Conservation (phyloP, 1,139 yeast species). For the Saccharomycopsis hybrid region DNA sequence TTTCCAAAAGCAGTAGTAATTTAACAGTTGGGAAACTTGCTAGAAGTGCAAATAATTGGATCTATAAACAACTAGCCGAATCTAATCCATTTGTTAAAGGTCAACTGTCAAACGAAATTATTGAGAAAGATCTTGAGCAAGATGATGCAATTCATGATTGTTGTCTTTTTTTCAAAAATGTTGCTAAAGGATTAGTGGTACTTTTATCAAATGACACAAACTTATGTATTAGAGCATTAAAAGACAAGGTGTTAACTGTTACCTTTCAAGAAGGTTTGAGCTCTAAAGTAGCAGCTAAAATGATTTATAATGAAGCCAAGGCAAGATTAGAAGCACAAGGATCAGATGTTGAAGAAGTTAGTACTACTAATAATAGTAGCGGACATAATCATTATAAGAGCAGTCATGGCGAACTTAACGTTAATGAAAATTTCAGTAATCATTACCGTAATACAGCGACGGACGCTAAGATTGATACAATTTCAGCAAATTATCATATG, state of each 20-base stretch:
- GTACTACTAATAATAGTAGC: too few relatives aligned
- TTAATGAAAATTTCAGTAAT: too few relatives aligned
- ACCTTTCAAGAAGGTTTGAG: slow-evolving; percentile 56
- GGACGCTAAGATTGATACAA: neutral
- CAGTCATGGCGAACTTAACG: too few relatives aligned
- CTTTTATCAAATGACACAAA: slow-evolving; percentile 78
- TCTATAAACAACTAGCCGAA: slow-evolving; percentile 54
- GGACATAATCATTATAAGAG: too few relatives aligned
- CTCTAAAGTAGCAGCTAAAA: slow-evolving; percentile 51
- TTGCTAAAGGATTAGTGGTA: slow-evolving; percentile 43
- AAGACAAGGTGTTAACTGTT: slow-evolving; percentile 62
- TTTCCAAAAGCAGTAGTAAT: slow-evolving; percentile 9
- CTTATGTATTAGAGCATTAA: slow-evolving; percentile 68
- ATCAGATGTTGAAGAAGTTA: too few relatives aligned
- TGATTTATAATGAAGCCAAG: slow-evolving; percentile 37
- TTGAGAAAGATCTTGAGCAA: slow-evolving; percentile 40
- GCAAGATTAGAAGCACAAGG: slow-evolving; percentile 23
- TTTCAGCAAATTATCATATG: neutral
- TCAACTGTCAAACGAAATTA: slow-evolving; percentile 52
- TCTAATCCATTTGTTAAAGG: slow-evolving; percentile 49
- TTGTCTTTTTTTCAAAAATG: slow-evolving; percentile 54
- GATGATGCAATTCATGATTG: slow-evolving; percentile 89
- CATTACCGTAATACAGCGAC: too few relatives aligned
- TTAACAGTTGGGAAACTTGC: slow-evolving; percentile 52
- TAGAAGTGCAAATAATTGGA: slow-evolving; percentile 75